These are phyloP conservation scores for Termitomyces sp. DNA, from an alignment of 768 basidiomycete genomes.

Conservation along the genomic window DNA sequence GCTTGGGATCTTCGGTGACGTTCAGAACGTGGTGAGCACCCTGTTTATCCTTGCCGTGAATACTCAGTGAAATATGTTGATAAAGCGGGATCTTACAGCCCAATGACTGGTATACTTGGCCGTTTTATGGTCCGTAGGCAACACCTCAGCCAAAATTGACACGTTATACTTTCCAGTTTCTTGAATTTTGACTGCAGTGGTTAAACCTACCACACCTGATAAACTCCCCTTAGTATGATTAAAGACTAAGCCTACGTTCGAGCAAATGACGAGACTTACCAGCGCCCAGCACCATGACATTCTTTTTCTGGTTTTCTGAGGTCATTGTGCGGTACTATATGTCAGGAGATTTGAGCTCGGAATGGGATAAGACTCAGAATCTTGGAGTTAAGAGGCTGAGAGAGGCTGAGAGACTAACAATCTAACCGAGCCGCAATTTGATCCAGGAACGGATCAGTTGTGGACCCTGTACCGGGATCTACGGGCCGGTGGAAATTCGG, in stretches of 20 bases:
- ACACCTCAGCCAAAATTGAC: constrained; percentile 64
- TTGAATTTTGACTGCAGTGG: constrained; percentile 70
- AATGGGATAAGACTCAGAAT: not conserved
- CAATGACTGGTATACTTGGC: constrained; percentile 78
- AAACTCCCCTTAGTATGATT: not conserved
- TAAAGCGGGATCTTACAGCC: constrained; percentile 52
- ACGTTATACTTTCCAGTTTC: constrained; percentile 60
- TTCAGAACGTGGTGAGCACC: constrained; percentile 78
- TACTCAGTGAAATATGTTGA: not conserved
- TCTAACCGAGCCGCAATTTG: too few relatives aligned
- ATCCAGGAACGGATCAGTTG: too few relatives aligned
- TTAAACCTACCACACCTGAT: constrained; percentile 76
- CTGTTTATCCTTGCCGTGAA: constrained; percentile 33
- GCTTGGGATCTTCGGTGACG: constrained; percentile 45
- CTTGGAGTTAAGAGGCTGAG: too few relatives aligned
- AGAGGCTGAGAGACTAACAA: too few relatives aligned
- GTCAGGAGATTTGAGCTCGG: not conserved
- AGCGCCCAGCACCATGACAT: constrained; percentile 19
- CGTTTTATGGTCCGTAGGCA: constrained; percentile 72
- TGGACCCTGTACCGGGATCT: too few relatives aligned
- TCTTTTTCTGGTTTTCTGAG: not conserved
- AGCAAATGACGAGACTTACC: constrained; percentile 5
- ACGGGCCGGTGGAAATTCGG: not conserved
- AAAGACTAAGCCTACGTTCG: not conserved
- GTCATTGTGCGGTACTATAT: not conserved